Conservation (phyloP, 768 basidiomycete species). For the Suillus hirtellus region DNA sequence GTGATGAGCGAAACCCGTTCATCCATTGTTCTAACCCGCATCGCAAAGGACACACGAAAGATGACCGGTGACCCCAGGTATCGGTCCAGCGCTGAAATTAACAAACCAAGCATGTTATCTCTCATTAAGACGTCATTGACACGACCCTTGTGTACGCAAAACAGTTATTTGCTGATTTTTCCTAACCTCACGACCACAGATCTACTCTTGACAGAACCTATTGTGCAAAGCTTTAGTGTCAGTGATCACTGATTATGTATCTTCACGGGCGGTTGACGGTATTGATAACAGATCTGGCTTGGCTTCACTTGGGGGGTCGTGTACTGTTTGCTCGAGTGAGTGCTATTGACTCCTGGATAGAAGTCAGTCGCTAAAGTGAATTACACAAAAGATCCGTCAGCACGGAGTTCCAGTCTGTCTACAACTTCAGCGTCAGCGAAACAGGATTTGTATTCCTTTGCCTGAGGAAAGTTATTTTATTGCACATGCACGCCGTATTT, state of each 20-base stretch:
- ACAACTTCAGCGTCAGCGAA: constrained; percentile 1
- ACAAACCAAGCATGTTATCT: constrained; percentile 48
- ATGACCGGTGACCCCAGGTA: constrained; percentile 63
- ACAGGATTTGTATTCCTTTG: constrained; percentile 26
- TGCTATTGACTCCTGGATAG: neutral
- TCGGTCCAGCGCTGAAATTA: constrained; percentile 61
- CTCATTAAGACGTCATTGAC: constrained; percentile 69
- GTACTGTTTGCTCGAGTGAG: constrained; percentile 61
- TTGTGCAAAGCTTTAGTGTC: constrained; percentile 70
- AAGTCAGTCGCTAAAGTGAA: neutral
- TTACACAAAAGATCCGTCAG: constrained; percentile 19
- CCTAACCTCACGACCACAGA: constrained; percentile 11
- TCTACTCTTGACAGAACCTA: constrained; percentile 46
- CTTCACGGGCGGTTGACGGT: neutral
- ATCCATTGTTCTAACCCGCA: constrained; percentile 60
- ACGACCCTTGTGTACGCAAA: constrained; percentile 61
- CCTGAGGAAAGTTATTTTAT: constrained; percentile 41
- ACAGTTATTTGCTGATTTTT: neutral
- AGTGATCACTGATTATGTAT: constrained; percentile 20
- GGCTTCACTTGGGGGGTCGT: constrained; percentile 72
- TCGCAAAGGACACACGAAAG: constrained; percentile 62
- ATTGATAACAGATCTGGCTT: constrained; percentile 51
- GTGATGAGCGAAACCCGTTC: constrained; percentile 71
- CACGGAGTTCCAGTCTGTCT: constrained; percentile 2
- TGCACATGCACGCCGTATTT: neutral